Evolutionary conservation across 2,329 filamentous ascomycete species (phyloP).

Genomic region (Conoideocrella luteorostrata): DNA sequence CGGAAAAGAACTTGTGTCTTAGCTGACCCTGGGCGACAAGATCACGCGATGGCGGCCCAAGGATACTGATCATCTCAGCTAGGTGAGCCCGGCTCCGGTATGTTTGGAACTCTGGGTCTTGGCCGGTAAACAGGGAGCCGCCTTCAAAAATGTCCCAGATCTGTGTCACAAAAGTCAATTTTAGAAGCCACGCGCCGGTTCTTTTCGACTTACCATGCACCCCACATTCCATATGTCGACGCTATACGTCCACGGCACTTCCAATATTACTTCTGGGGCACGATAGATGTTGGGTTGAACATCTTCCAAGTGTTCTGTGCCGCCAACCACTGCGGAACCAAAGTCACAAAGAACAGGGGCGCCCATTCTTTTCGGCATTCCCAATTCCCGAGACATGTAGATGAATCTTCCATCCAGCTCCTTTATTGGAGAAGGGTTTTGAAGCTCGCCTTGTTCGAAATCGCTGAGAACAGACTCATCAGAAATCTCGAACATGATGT

Average conservation of each 20-base stretch:
- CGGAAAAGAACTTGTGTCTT: conserved; percentile 31
- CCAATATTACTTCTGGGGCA: conserved; percentile 40
- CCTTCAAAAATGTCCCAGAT: conserved; percentile 45
- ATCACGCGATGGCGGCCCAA: conserved; percentile 33
- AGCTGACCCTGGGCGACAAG: conserved; percentile 26
- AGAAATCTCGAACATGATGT: conserved; percentile 36
- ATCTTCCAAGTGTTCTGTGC: conserved; percentile 23
- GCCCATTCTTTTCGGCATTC: conserved; percentile 24
- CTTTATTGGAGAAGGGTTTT: conserved; percentile 35
- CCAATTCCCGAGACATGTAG: conserved; percentile 34
- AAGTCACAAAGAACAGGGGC: conserved; percentile 42
- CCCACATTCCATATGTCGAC: conserved; percentile 48
- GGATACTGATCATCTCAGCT: conserved; percentile 39
- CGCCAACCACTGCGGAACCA: conserved; percentile 35
- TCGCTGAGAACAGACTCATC: conserved; percentile 31
- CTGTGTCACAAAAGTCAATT: conserved; percentile 20
- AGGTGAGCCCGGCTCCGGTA: conserved; percentile 41
- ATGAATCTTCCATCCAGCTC: conserved; percentile 31
- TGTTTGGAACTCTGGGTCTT: conserved; percentile 28
- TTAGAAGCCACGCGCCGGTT: background rate
- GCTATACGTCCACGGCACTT: conserved; percentile 36
- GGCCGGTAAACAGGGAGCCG: conserved; percentile 33
- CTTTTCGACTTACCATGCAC: conserved; percentile 34
- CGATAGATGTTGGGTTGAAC: conserved; percentile 35
- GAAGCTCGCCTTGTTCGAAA: conserved; percentile 34